A percentile compares a stretch with the other conserved stretches of the same genome.
Conservation (phyloP, 2,329 filamentous ascomycete genomes). For the Paecilomyces sp. region DNA sequence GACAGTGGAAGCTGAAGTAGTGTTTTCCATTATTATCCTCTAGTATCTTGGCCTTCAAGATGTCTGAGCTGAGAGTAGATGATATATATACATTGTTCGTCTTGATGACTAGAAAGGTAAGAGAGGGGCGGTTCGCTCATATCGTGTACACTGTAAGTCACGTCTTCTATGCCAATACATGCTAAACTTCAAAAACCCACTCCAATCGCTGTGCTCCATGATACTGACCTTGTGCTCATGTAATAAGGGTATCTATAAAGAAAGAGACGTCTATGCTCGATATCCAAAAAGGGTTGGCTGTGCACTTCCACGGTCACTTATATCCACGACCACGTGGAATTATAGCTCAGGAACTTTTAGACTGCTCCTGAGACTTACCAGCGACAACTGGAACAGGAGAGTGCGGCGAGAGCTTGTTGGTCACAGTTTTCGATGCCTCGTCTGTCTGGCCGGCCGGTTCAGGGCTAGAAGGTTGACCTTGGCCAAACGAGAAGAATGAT, state of each 20-base stretch:
- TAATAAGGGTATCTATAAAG: conserved; percentile 7
- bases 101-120: background rate
- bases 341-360: background rate
- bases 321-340: background rate
- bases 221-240: background rate
- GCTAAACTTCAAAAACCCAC: background rate
- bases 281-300: background rate
- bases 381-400: background rate
- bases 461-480: conserved; percentile 4
- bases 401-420: background rate
- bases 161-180: background rate
- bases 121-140: background rate
- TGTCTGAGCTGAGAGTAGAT: background rate
- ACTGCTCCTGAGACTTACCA: background rate
- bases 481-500: conserved; percentile 24
- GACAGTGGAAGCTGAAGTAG: conserved; percentile 2
- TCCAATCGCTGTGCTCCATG: background rate
- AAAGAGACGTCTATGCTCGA: background rate
- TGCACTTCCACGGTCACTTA: background rate
- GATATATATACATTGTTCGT: background rate
- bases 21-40: background rate
- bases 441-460: background rate
- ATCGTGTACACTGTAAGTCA: background rate
- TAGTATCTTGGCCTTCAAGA: background rate
- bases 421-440: background rate